phyloP scores from a whole-genome alignment of 257 asterid genomes.

The Nicotiana tomentosiformis region DNA sequence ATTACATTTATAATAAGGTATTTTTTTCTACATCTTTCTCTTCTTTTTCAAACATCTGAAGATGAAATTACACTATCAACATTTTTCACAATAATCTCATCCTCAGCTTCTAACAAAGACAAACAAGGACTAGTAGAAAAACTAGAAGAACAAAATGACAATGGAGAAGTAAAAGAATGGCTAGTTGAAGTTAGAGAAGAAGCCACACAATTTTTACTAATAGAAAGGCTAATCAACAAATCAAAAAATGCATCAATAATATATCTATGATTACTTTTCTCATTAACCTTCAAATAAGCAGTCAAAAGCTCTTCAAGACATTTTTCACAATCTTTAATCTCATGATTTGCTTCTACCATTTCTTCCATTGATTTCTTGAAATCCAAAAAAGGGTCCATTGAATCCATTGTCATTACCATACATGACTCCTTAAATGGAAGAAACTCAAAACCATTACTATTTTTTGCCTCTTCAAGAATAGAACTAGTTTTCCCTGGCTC shows the following conservation, averaged over 20 bases:
- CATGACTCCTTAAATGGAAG: conserved; percentile 19
- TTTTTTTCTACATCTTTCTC: background rate
- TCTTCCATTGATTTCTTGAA: conserved; percentile 59
- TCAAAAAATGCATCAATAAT: conserved; percentile 55
- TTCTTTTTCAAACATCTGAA: background rate
- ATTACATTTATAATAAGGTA: background rate
- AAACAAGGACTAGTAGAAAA: conserved; percentile 30
- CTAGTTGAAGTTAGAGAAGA: conserved; percentile 17
- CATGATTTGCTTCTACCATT: conserved; percentile 46
- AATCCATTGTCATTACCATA: conserved; percentile 30
- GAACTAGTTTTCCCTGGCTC: conserved; percentile 48
- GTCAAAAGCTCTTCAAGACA: conserved; percentile 38
- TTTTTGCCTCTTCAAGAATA: conserved; percentile 32
- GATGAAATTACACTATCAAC: background rate
- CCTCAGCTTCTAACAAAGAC: conserved; percentile 11
- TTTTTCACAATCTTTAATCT: conserved; percentile 36
- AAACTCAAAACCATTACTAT: background rate
- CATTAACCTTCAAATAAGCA: conserved; percentile 44
- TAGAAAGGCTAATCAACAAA: conserved; percentile 26
- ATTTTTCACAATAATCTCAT: background rate
- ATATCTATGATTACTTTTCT: conserved; percentile 33
- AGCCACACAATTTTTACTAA: conserved; percentile 19
- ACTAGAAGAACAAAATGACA: conserved; percentile 36
- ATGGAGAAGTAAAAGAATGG: conserved; percentile 37
- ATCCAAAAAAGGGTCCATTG: conserved; percentile 37